Percentiles rank a stretch among this genome's conserved stretches.
Conservation (phyloP, 257 asterid species). For the Nicotiana benthamiana region DNA sequence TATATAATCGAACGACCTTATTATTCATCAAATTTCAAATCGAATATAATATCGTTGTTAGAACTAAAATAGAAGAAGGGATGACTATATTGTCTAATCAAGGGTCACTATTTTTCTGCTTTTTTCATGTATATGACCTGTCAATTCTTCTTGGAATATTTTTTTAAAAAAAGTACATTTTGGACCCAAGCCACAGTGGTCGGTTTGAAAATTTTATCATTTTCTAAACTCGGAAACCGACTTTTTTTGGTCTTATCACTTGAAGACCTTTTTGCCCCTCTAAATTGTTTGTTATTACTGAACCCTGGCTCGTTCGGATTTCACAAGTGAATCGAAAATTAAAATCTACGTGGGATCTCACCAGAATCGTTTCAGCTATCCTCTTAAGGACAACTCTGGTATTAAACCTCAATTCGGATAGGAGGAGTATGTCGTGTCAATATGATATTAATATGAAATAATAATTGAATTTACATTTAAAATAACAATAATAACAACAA, state of each 20-base stretch:
- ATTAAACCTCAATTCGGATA: no score
- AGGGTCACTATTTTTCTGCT: not conserved
- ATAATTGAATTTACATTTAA: no score
- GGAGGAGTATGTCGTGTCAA: no score
- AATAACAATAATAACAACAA: no score
- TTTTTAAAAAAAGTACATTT: slow-evolving; percentile 12
- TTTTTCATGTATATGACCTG: not conserved
- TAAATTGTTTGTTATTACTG: slow-evolving; percentile 2
- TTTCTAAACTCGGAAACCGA: not conserved
- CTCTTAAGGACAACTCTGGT: no score
- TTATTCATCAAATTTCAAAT: no score
- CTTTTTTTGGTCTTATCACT: not conserved
- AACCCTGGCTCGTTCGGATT: not conserved
- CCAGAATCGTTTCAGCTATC: no score
- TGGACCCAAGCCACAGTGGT: slow-evolving; percentile 15
- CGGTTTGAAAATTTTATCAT: slow-evolving; percentile 47
- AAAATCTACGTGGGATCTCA: no score
- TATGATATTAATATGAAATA: no score
- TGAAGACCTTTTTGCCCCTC: not conserved
- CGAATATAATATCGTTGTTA: no score
- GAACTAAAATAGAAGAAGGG: not conserved
- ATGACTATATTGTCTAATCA: not conserved
- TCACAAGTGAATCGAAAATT: no score
- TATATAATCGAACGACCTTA: no score
- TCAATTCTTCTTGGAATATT: slow-evolving; percentile 12